Percentiles rank a stretch among this genome's conserved stretches.
Evolutionary conservation across 2,329 filamentous ascomycete species (phyloP).

Genomic region (Chaetomium olivaceum): DNA sequence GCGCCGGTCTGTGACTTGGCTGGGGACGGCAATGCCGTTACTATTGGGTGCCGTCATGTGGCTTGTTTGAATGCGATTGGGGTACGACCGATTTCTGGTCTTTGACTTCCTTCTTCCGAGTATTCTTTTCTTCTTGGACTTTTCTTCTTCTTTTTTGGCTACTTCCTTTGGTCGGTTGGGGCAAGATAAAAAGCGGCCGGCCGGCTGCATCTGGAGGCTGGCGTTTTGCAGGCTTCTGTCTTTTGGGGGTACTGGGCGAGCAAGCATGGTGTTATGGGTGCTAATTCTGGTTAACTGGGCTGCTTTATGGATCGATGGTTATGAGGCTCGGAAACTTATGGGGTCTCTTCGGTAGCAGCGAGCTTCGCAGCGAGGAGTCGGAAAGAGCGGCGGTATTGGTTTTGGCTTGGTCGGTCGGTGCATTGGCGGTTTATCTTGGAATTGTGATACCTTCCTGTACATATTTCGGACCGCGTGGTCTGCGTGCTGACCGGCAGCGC

Average conservation of each 20-base stretch:
- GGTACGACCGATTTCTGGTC: background rate
- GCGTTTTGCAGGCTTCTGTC: background rate
- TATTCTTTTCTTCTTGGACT: background rate
- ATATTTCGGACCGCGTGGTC: background rate
- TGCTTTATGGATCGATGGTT: background rate
- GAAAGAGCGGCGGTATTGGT: background rate
- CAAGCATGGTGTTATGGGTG: conserved; percentile 5
- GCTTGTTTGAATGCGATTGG: conserved; percentile 1
- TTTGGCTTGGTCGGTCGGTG: background rate
- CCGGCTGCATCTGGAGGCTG: background rate
- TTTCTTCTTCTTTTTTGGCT: background rate
- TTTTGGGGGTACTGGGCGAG: background rate
- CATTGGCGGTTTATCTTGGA: background rate
- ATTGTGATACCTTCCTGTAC: conserved; percentile 9
- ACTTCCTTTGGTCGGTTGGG: background rate
- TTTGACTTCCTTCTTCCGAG: background rate
- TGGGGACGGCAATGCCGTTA: background rate
- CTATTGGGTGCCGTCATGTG: background rate
- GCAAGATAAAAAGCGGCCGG: background rate
- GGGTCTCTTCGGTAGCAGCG: background rate
- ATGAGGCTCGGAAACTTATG: background rate
- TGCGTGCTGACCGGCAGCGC: background rate
- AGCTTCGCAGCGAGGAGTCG: background rate
- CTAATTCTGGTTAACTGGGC: background rate
- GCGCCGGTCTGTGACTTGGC: background rate